Conservation (phyloP, 2,329 filamentous ascomycete genomes). For the Lachnum nothofagi region DNA sequence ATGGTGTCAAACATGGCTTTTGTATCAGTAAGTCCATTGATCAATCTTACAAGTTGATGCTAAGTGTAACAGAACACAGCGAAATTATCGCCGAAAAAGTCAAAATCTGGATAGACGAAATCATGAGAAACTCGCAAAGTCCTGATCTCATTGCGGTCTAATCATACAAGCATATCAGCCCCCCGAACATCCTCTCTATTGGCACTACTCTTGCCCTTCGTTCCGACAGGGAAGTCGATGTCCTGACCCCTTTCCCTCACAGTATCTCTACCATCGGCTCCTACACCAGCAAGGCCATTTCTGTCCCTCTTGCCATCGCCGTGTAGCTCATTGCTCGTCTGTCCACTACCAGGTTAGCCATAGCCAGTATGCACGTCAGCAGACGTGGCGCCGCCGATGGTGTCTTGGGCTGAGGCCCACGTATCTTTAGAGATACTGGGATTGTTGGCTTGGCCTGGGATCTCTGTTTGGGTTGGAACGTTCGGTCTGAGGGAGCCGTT, state of each 20-base stretch:
- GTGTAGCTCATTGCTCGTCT: constrained; percentile 39
- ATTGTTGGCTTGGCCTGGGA: constrained; percentile 36
- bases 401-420: constrained; percentile 34
- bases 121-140: constrained; percentile 20
- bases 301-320: constrained; percentile 37
- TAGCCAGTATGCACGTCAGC: constrained; percentile 40
- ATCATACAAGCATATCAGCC: no score
- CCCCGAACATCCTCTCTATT: constrained; percentile 1
- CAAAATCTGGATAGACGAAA: constrained; percentile 32
- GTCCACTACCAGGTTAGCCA: constrained; percentile 42
- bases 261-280: constrained; percentile 7
- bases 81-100: constrained; percentile 47
- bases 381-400: constrained; percentile 42
- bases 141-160: no score
- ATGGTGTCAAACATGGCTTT: constrained; percentile 55
- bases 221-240: neutral
- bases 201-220: neutral
- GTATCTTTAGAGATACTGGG: constrained; percentile 23
- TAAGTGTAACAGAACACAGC: constrained; percentile 38
- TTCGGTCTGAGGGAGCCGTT: constrained; percentile 44
- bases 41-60: neutral
- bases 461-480: constrained; percentile 37
- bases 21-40: constrained; percentile 44
- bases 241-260: constrained; percentile 9
- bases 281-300: constrained; percentile 36